phyloP scores from a whole-genome alignment of 139 green algal genomes.

The Micromonas pusilla region DNA sequence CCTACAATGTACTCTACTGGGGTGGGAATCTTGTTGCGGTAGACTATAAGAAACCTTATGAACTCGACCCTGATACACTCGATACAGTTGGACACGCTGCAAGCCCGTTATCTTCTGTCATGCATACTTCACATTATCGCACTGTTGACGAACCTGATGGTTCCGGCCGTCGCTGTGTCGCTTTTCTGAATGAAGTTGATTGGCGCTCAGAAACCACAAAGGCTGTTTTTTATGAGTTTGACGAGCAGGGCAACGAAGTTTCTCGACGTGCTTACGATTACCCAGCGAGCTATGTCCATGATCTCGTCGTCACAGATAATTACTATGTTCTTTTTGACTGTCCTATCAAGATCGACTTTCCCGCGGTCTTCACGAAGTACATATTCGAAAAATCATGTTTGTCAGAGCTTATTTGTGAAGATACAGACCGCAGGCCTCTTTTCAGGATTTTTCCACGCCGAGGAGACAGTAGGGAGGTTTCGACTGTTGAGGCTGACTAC shows the following conservation, averaged over 20 bases:
- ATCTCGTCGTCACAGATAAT: constrained; percentile 42
- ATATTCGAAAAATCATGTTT: constrained; percentile 27
- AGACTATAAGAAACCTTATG: constrained; percentile 36
- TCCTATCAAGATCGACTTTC: constrained; percentile 40
- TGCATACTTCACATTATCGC: constrained; percentile 41
- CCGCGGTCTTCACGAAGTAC: constrained; percentile 35
- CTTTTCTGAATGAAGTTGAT: constrained; percentile 25
- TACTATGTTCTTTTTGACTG: constrained; percentile 45
- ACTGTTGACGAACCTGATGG: constrained; percentile 37
- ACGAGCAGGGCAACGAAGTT: constrained; percentile 34
- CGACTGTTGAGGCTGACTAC: constrained; percentile 29
- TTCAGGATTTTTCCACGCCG: constrained; percentile 38
- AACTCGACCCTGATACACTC: constrained; percentile 29
- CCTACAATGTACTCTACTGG: constrained; percentile 41
- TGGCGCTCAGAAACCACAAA: constrained; percentile 29
- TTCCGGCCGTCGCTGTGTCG: constrained; percentile 34
- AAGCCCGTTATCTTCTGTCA: constrained; percentile 7
- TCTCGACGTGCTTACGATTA: constrained; percentile 27
- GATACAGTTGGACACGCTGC: constrained; percentile 29
- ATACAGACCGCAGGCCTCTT: constrained; percentile 25
- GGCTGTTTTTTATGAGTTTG: constrained; percentile 35
- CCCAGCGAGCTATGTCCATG: constrained; percentile 38
- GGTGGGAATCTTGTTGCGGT: constrained; percentile 36
- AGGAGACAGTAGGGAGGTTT: neutral
- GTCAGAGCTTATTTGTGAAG: constrained; percentile 36